Percentiles rank a stretch among this genome's conserved stretches.
These are phyloP conservation scores for Tolypocladium sp. DNA, from an alignment of 2,329 filamentous ascomycete species.

Conservation along the genomic window DNA sequence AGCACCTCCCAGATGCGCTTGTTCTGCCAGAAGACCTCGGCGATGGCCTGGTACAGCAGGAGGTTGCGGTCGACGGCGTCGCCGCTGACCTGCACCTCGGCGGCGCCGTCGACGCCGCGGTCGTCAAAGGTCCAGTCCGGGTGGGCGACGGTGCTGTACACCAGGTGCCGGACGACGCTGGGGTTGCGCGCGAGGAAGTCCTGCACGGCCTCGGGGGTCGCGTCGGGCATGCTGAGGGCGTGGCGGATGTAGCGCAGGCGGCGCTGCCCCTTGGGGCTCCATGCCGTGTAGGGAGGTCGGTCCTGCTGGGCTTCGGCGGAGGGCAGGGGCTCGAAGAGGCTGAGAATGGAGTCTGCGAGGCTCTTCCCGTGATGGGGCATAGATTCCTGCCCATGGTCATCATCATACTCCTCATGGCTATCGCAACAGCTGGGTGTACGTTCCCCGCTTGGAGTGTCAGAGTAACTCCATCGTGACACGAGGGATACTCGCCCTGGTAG, in stretches of 20 bases:
- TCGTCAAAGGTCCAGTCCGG: constrained; percentile 1
- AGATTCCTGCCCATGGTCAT: not conserved
- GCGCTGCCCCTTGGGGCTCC: not conserved
- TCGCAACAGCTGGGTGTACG: too few species aligned
- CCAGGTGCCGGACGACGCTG: constrained; percentile 11
- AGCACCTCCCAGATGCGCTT: not conserved
- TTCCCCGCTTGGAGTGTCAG: too few species aligned
- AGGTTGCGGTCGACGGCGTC: not conserved
- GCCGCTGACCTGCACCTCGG: not conserved
- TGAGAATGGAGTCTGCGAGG: too few species aligned
- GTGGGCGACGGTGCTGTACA: not conserved
- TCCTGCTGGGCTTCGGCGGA: too few species aligned
- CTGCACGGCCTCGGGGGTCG: constrained; percentile 3
- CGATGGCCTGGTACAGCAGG: not conserved
- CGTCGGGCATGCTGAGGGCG: constrained; percentile 4
- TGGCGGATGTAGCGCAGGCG: constrained; percentile 5
- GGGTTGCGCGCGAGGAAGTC: constrained; percentile 9
- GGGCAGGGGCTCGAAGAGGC: too few species aligned
- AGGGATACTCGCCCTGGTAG: too few species aligned
- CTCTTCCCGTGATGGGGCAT: not conserved
- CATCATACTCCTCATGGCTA: too few species aligned
- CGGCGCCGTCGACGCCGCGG: not conserved
- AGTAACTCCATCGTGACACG: too few species aligned
- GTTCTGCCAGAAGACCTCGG: not conserved
- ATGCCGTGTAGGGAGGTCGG: not conserved